Conservation (phyloP, 257 asterid genomes). For the Leptodermis oblonga region DNA sequence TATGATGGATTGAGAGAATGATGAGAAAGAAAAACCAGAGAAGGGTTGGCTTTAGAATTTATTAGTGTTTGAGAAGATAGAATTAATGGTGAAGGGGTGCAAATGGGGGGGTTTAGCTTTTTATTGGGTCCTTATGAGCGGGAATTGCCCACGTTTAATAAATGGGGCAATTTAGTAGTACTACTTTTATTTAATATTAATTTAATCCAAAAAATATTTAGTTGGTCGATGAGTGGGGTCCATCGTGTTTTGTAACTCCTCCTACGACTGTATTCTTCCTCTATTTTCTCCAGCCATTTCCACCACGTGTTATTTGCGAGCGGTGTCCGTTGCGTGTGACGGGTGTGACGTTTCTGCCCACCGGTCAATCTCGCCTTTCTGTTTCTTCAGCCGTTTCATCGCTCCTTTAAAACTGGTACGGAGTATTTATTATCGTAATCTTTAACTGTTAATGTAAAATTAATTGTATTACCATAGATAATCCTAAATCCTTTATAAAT, state of each 20-base stretch:
- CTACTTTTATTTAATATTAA: background rate
- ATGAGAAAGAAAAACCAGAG: background rate
- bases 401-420: too few species aligned
- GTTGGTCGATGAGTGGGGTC: background rate
- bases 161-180: constrained; percentile 29
- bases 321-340: constrained; percentile 25
- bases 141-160: constrained; percentile 52
- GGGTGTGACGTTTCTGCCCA: too few species aligned
- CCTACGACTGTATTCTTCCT: too few species aligned
- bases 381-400: too few species aligned
- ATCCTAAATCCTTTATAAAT: too few species aligned
- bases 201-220: background rate
- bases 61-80: background rate
- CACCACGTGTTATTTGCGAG: constrained; percentile 51
- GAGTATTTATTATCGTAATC: too few species aligned
- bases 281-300: constrained; percentile 17
- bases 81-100: background rate
- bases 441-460: too few species aligned
- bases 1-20: background rate
- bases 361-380: too few species aligned
- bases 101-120: background rate
- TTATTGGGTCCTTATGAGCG: constrained; percentile 1
- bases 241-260: too few species aligned
- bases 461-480: too few species aligned
- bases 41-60: background rate